phyloP scores from a whole-genome alignment of 495 filamentous ascomycete genomes.

The Sporormia fimetaria region DNA sequence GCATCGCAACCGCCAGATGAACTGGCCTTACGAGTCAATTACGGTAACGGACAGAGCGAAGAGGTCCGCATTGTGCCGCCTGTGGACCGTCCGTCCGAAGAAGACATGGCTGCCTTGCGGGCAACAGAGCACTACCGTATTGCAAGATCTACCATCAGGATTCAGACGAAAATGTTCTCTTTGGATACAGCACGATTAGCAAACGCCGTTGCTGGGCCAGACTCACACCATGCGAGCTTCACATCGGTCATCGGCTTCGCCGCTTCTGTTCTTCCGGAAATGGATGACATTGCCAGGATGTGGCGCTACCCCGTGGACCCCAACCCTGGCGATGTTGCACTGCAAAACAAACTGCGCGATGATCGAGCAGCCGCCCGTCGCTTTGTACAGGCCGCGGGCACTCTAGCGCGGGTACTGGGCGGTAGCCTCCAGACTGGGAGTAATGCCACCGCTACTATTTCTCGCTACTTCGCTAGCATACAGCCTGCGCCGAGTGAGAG shows the following conservation, averaged over 20 bases:
- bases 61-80: constrained; percentile 38
- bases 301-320: constrained; percentile 55
- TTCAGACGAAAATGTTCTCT: constrained; percentile 49
- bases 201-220: constrained; percentile 27
- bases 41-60: constrained; percentile 52
- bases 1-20: constrained; percentile 28
- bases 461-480: constrained; percentile 38
- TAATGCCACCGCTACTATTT: constrained; percentile 18
- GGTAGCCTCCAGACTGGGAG: constrained; percentile 35
- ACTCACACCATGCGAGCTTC: constrained; percentile 37
- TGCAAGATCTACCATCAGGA: constrained; percentile 44
- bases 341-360: constrained; percentile 47
- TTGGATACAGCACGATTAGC: constrained; percentile 27
- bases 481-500: constrained; percentile 39
- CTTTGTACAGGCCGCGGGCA: constrained; percentile 60
- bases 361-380: constrained; percentile 48
- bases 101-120: constrained; percentile 37
- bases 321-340: constrained; percentile 37
- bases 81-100: constrained; percentile 28
- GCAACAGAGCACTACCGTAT: constrained; percentile 44
- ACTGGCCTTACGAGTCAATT: constrained; percentile 44
- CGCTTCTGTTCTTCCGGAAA: constrained; percentile 40
- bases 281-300: constrained; percentile 43
- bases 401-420: constrained; percentile 45
- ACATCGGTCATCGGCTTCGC: constrained; percentile 40